Conservation (phyloP, 2,329 filamentous ascomycete genomes). For the Xylaria polymorpha region DNA sequence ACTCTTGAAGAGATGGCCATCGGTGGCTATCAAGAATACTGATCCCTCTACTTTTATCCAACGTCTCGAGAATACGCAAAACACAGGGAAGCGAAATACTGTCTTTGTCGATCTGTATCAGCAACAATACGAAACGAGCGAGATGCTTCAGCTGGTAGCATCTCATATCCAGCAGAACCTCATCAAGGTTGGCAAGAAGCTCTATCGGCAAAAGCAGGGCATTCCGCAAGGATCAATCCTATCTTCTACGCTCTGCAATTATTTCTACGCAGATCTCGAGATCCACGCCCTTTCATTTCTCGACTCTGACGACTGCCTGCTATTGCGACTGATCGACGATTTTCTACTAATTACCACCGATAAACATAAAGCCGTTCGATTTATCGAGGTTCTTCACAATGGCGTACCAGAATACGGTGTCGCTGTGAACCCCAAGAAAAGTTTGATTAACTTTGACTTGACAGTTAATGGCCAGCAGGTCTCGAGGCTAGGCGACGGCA, state of each 20-base stretch:
- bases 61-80: slow-evolving; percentile 55
- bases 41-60: slow-evolving; percentile 60
- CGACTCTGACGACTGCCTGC: slow-evolving; percentile 65
- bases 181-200: slow-evolving; percentile 88
- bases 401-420: slow-evolving; percentile 86
- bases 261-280: slow-evolving; percentile 94
- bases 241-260: slow-evolving; percentile 89
- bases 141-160: slow-evolving; percentile 75
- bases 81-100: slow-evolving; percentile 68
- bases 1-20: slow-evolving; percentile 62
- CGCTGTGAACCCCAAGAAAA: slow-evolving; percentile 80
- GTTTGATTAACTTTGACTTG: slow-evolving; percentile 83
- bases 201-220: slow-evolving; percentile 86
- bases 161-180: slow-evolving; percentile 88
- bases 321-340: slow-evolving; percentile 90
- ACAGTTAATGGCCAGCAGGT: slow-evolving; percentile 65
- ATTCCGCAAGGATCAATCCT: slow-evolving; percentile 95
- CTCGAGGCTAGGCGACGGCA: slow-evolving; percentile 55
- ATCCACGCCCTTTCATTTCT: slow-evolving; percentile 75
- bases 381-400: slow-evolving; percentile 82
- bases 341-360: slow-evolving; percentile 88
- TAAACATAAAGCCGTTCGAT: slow-evolving; percentile 72
- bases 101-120: slow-evolving; percentile 80
- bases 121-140: slow-evolving; percentile 65
- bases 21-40: slow-evolving; percentile 59